Evolutionary conservation across 2,329 filamentous ascomycete genomes (phyloP), one percentile per base, ranked within the genome.

Genomic region (Fusarium solani-melongenae): DNA sequence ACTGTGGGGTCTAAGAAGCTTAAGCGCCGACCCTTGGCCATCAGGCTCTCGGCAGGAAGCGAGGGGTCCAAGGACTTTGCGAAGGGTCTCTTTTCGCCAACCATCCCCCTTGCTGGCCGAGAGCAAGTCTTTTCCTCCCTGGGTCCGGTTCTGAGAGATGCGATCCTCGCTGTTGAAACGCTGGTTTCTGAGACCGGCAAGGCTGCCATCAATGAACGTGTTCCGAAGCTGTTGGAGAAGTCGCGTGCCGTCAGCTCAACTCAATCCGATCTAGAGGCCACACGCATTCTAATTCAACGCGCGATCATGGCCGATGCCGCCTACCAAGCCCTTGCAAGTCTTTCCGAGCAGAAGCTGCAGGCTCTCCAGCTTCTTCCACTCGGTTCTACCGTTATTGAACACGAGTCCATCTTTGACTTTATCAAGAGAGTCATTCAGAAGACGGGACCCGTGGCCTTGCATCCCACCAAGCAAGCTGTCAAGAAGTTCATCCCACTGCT

Each of bases 281-380:
- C 65, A 5, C 63, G 60, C 0, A 24, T 75, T 15, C 72, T 75
- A 5, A 41, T 75, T n/a, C 55, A 69, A 6, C 73, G 70, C 2
- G 66, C 72, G 1, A 53, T 77, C 27, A 66, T 75, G 56, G 72
- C 70, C 6, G 70, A 75, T 49, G 64, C 62, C 9, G 74, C 72
- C 8, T 64, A 67, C 9, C 72, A 75, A 27, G 63, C 58, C 1
- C n/a, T 75, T 15, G 46, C 49, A n/a, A 49, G 27, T 8, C 51
- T 75, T 33, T 33, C 67, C 1, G 15, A 56, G 7, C 20, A 65
- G 5, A 71, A 71, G 27, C 55, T 75, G 1, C 20, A 62, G 1
- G 20, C 7, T 24, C 20, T 75, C 0, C 69, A 62, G 20, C 24
- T 72, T 10, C 51, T 72, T 7, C 63, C 66, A 10, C 44, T 67